Base-by-base conservation (phyloP, 2,329 filamentous ascomycete species). In the Metarhizium guizhouense region DNA sequence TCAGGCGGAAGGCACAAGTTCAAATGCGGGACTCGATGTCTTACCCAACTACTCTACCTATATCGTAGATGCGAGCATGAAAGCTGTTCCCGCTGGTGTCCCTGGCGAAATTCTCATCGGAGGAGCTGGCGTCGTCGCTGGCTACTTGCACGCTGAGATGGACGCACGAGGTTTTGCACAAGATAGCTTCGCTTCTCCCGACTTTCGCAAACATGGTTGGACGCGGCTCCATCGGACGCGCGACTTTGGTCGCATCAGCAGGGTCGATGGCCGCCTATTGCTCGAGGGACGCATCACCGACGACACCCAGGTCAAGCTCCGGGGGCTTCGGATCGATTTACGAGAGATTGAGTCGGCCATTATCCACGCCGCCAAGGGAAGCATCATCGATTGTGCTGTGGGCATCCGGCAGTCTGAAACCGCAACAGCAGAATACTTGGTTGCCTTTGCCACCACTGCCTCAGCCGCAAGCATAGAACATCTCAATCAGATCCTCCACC, bases 251-350 rank as follows among this genome's bases (percentile, higher is more conserved):
- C 63, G 65, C 3, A 60, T 74, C 29, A 55, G 55, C 1, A 43
- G 6, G 14, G 20, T 56, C 0, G 67, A 74, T 34, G 74, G 74
- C 1, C 58, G 61, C 0, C 60, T 78, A 0, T 53, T 67, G 1
- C 63, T 72, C 36, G 54, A 68, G 6, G 72, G 73, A 0, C 71
- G 75, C 0, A 69, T 74, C 1, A 62, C 57, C 1, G 73, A 72
- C 3, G 74, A 78, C 53, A 73, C 69, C 1, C 70, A 76, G 47
- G 63, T 79, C 58, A 80, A 80, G 59, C 62, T 80, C 2, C 65
- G 69, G 2, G 76, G 75, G 0, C 53, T 74, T 3, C 69, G 75
- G 1, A 70, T 80, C 29, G 77, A 82, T 14, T 62, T 82, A 0
- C 60, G 65, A 3, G 79, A 81, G 6, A 55, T 70, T 6, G 64